Conservation (phyloP, 345 rosid genomes). For the Zanthoxylum bungeanum region DNA sequence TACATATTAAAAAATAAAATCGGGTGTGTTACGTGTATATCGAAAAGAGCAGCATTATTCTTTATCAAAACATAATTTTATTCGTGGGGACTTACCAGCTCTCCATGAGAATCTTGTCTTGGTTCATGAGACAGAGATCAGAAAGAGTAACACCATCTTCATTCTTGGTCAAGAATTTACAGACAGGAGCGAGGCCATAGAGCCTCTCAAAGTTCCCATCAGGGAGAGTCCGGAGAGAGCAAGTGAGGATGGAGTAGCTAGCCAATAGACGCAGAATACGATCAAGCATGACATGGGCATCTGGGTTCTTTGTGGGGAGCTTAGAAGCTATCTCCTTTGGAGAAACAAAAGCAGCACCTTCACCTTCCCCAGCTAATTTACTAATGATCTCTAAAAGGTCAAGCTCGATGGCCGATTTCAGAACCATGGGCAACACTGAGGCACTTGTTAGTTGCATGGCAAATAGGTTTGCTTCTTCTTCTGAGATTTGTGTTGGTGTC, state of each 20-base stretch:
- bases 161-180: constrained; percentile 72
- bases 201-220: constrained; percentile 54
- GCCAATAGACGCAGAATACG: constrained; percentile 72
- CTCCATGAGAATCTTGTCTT: constrained; percentile 90
- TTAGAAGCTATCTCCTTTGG: constrained; percentile 61
- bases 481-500: constrained; percentile 61
- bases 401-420: constrained; percentile 78
- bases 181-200: constrained; percentile 71
- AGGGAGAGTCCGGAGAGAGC: constrained; percentile 34
- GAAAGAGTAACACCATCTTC: constrained; percentile 75
- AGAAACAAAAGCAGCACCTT: constrained; percentile 49
- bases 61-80: not conserved
- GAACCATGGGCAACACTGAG: constrained; percentile 81
- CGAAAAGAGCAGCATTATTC: too few relatives aligned
- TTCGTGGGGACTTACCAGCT: constrained; percentile 51
- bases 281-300: constrained; percentile 72
- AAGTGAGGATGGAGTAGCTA: constrained; percentile 57
- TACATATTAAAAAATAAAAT: too few relatives aligned
- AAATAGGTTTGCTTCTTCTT: constrained; percentile 67
- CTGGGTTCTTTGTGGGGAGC: constrained; percentile 71
- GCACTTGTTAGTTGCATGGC: constrained; percentile 78
- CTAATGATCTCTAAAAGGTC: constrained; percentile 84
- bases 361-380: constrained; percentile 46
- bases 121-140: constrained; percentile 78
- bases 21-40: too few relatives aligned